Base-by-base conservation (phyloP, 257 asterid species). In the Dorcoceras hygrometricum region DNA sequence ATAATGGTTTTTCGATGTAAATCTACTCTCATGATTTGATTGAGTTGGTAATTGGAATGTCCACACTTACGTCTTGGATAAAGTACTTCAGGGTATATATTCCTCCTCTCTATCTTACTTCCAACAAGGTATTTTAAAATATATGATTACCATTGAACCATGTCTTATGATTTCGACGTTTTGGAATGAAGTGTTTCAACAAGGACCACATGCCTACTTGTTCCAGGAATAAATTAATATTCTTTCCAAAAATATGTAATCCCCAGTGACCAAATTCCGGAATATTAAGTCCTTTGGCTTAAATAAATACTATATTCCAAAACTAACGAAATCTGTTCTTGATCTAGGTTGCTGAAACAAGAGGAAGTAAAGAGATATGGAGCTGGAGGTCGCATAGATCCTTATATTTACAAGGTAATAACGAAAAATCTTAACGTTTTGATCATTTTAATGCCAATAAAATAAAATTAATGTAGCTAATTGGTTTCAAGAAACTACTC, bases 371-470 rank as follows among this genome's bases (percentile, higher is more conserved):
- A 78, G 81, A 86, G 99, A 77, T 74, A 39, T 51, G 97, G 99
- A 25, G 89, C 88, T 50, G 99, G 99, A 70, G 99, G 96, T 18
- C 95, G 95, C 2, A 23, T 59, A 2, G 96, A 90, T 80, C 99
- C 99, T 6, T 94, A 69, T 76, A 81, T 84, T 74, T 94, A 94
- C 85, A 74, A 60, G 97, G 96, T 90, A 83, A 80, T 32, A 59
- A 24, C 59, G 6, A 64, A 23, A 19, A 16, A 8, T 0, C 29
- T 59, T 3, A 46, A 63, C 32, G 59, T 59, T 43, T 8, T 53
- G 46, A 46, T 63, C 66, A 65, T 9, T 34, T 12, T 23, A 22
- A 63, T 32, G 8, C 23, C 2, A 24, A 22, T 12, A 19, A 22
- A 25, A 62, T 25, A 20, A 62, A 29, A 22, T 50, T 19, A 24